phyloP scores from a whole-genome alignment of 192 early-diverging fungal genomes.

The Chytriomyces sp. region DNA sequence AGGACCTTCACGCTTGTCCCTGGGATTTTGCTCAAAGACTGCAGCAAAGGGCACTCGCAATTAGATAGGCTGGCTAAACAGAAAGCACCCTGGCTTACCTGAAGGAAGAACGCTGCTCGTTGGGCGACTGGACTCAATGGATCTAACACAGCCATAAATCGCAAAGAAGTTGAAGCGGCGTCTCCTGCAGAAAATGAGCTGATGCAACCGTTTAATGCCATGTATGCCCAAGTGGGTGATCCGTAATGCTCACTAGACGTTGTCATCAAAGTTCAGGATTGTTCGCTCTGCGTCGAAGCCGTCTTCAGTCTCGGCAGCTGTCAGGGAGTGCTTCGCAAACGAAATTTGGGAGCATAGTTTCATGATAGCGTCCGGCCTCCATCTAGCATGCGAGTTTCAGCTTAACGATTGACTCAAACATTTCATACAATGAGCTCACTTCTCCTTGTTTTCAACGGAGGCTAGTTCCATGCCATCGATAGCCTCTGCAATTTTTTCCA shows the following conservation, averaged over 20 bases:
- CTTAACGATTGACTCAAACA: neutral
- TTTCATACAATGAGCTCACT: neutral
- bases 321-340: neutral
- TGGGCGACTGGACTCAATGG: slow-evolving; percentile 82
- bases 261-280: slow-evolving; percentile 13
- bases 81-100: slow-evolving; percentile 35
- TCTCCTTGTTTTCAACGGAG: slow-evolving; percentile 16
- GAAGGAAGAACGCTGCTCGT: slow-evolving; percentile 74
- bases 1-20: slow-evolving; percentile 71
- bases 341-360: slow-evolving; percentile 19
- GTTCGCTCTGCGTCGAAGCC: neutral
- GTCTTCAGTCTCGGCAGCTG: neutral
- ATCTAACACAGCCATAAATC: slow-evolving; percentile 67
- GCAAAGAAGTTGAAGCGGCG: neutral
- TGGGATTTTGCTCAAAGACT: slow-evolving; percentile 64
- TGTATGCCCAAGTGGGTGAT: too few species aligned
- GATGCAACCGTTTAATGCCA: neutral
- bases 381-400: neutral
- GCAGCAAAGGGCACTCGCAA: neutral
- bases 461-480: slow-evolving; percentile 21
- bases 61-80: neutral
- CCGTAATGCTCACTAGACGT: slow-evolving; percentile 27
- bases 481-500: slow-evolving; percentile 38
- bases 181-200: slow-evolving; percentile 19
- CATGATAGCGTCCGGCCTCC: slow-evolving; percentile 26